Conservation (phyloP, 1,284 basidiomycete genomes). For the Cystobasidium pallidum region DNA sequence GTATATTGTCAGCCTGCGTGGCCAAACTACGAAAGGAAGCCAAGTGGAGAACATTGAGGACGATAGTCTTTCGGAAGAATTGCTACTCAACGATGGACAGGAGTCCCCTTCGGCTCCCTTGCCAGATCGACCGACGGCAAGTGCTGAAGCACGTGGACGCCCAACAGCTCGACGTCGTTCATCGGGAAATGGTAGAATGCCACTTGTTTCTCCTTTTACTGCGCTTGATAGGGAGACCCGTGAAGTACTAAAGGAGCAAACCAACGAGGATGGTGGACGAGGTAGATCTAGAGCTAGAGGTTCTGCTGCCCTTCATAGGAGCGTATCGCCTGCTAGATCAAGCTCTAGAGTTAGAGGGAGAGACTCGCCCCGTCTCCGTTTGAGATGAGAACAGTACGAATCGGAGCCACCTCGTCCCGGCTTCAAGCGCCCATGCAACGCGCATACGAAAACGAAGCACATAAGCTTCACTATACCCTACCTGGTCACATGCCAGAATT, state of each 20-base stretch:
- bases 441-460: too few species aligned
- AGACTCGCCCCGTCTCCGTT: conserved; percentile 19
- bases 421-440: too few species aligned
- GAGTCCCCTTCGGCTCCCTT: conserved; percentile 28
- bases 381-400: not conserved
- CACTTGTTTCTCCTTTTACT: conserved; percentile 36
- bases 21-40: not conserved
- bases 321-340: conserved; percentile 32
- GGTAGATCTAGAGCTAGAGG: conserved; percentile 31
- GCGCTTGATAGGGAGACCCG: conserved; percentile 15
- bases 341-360: conserved; percentile 24
- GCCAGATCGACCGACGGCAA: not conserved
- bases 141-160: not conserved
- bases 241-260: not conserved
- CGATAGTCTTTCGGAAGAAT: conserved; percentile 9
- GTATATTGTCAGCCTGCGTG: conserved; percentile 32
- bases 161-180: conserved; percentile 18
- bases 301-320: conserved; percentile 34
- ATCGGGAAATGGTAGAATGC: conserved; percentile 2
- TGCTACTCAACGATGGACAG: not conserved
- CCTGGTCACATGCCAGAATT: too few species aligned
- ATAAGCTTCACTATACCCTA: too few species aligned
- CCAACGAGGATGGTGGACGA: conserved; percentile 10
- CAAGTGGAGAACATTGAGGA: not conserved
- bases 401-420: too few species aligned